Percentiles rank a stretch among this genome's conserved stretches.
phyloP scores from a whole-genome alignment of 371 early-diverging fungal genomes.

The Thermomucor indicae-seudaticae region DNA sequence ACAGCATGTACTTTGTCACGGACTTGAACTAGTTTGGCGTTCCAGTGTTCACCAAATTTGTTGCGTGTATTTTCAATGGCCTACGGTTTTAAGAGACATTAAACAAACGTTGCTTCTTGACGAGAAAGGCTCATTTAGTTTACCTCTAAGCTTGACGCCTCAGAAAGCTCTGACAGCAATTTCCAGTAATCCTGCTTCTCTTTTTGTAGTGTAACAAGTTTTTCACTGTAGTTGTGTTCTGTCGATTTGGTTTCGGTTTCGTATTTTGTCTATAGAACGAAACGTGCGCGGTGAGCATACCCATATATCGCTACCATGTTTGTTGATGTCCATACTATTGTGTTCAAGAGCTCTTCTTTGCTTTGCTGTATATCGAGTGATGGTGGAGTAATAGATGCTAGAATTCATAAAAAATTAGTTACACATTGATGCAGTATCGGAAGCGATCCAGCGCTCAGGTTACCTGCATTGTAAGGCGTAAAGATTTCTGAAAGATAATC shows the following conservation, averaged over 20 bases:
- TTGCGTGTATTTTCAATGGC: slow-evolving; percentile 13
- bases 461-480: slow-evolving; percentile 65
- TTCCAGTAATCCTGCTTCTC: slow-evolving; percentile 39
- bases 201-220: slow-evolving; percentile 28
- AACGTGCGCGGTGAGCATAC: slow-evolving; percentile 7
- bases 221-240: slow-evolving; percentile 29
- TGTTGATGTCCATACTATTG: slow-evolving; percentile 12
- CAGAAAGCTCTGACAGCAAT: slow-evolving; percentile 31
- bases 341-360: slow-evolving; percentile 31
- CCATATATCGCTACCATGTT: slow-evolving; percentile 6
- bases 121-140: neutral
- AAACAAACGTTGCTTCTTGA: neutral
- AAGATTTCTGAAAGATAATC: slow-evolving; percentile 75
- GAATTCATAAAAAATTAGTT: neutral
- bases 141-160: slow-evolving; percentile 42
- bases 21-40: slow-evolving; percentile 22
- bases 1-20: slow-evolving; percentile 10
- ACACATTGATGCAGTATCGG: no score
- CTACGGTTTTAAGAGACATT: slow-evolving; percentile 4
- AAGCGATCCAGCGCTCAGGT: neutral
- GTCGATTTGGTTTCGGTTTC: slow-evolving; percentile 21
- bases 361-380: slow-evolving; percentile 27
- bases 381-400: slow-evolving; percentile 37
- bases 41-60: no score
- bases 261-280: slow-evolving; percentile 29